Evolutionary conservation across 2,329 filamentous ascomycete species (phyloP), one percentile per base, ranked within the genome.

Genomic region (Paecilomyces dactylethromorphus): DNA sequence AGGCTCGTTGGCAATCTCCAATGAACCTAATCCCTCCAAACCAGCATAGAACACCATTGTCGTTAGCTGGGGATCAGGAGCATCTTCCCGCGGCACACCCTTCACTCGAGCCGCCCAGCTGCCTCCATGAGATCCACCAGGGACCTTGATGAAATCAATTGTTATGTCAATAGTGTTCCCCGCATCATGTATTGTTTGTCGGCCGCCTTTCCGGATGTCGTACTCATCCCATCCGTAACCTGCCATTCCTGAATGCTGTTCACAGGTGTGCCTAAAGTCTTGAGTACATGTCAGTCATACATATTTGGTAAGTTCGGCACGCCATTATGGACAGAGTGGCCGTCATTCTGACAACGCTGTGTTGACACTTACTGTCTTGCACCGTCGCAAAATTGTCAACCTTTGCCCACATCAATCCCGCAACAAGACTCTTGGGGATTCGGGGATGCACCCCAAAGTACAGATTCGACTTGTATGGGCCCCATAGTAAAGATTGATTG

Each of bases 221-320:
- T 95, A 99, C 72, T 96, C 91, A 68, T 97, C 92, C 94, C 94
- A 99, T 62, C 94, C 94, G 74, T 99, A 99, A 58, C 93, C 93
- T 54, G 86, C 89, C 83, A 99, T 96, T 64, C 89, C 89, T 72
- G 95, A 91, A 73, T 94, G 85, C 74, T 99, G 94, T 74, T 97
- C 94, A 77, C 94, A 99, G 0, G 94, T 97, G 74, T 96, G 92
- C 64, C 94, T 87, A 68, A 97, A 89, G 67, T 87, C 91, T 94
- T 70, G 1, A 57, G 26, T 21, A 21, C 60, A n/a, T 60, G 65
- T 71, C 33, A 70, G 66, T 53, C 5, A 22, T 22, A 29, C 10
- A 18, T 45, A 53, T 53, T 32, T 55, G 58, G 22, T 29, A 33
- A 58, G 60, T 56, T 24, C 5, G 24, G 12, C 11, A 55, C 49